These are phyloP conservation scores for Lentinula detonsa DNA, from an alignment of 768 basidiomycete genomes.

Conservation along the genomic window DNA sequence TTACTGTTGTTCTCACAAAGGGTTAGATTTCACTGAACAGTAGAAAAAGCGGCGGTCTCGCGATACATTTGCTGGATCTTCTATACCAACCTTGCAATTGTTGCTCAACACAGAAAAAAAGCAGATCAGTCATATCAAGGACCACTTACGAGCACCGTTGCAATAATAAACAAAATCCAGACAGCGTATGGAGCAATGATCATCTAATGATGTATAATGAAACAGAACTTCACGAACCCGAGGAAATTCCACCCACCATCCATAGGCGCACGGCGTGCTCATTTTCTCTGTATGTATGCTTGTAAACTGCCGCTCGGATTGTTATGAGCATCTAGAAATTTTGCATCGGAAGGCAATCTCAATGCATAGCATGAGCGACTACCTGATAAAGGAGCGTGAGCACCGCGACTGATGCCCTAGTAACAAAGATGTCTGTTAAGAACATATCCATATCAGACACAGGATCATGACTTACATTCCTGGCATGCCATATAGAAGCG, in stretches of 20 bases:
- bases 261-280: slow-evolving; percentile 29
- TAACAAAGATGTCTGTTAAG: not conserved
- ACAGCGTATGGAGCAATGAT: slow-evolving; percentile 34
- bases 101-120: not conserved
- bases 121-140: not conserved
- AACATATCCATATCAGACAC: not conserved
- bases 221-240: not conserved
- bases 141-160: slow-evolving; percentile 32
- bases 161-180: slow-evolving; percentile 29
- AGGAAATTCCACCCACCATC: slow-evolving; percentile 23
- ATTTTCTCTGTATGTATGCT: slow-evolving; percentile 20
- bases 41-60: slow-evolving; percentile 48
- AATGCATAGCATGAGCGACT: not conserved
- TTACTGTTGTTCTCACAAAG: slow-evolving; percentile 24
- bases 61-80: slow-evolving; percentile 28
- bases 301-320: slow-evolving; percentile 28
- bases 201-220: slow-evolving; percentile 24
- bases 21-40: slow-evolving; percentile 34
- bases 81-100: slow-evolving; percentile 28
- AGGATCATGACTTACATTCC: slow-evolving; percentile 27
- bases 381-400: slow-evolving; percentile 40
- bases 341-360: not conserved
- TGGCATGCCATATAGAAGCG: slow-evolving; percentile 43
- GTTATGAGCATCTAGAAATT: slow-evolving; percentile 37
- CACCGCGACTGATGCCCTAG: slow-evolving; percentile 34